Conservation (phyloP, 352 stramenopile species). For the Phytophthora sansomeana region DNA sequence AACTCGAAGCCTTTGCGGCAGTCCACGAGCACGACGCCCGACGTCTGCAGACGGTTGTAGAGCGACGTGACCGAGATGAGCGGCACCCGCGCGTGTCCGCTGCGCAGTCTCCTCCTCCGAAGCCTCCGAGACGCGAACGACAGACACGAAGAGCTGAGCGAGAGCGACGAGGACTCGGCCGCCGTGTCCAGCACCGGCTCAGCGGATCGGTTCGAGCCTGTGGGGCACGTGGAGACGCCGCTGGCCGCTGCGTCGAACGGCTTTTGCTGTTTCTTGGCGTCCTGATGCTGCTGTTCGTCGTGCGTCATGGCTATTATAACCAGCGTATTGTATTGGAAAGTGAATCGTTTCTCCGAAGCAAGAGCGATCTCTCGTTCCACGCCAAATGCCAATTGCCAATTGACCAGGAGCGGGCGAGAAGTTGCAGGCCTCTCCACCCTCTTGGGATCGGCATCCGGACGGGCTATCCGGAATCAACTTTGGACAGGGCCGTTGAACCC, state of each 20-base stretch:
- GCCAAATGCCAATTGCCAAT: slow-evolving; percentile 40
- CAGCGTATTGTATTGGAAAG: background rate
- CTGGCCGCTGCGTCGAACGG: slow-evolving; percentile 37
- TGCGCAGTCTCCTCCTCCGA: slow-evolving; percentile 34
- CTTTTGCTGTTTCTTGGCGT: slow-evolving; percentile 31
- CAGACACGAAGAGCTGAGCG: slow-evolving; percentile 29
- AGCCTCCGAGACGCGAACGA: slow-evolving; percentile 39
- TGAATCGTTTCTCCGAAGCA: background rate
- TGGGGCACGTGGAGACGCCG: slow-evolving; percentile 33
- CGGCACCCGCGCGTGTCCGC: slow-evolving; percentile 49
- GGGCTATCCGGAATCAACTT: slow-evolving; percentile 14
- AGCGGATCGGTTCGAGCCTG: slow-evolving; percentile 34
- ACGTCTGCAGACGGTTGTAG: slow-evolving; percentile 80
- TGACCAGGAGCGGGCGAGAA: slow-evolving; percentile 23
- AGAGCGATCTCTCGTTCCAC: background rate
- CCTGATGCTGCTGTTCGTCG: slow-evolving; percentile 21
- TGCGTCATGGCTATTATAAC: slow-evolving; percentile 14
- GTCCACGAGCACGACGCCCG: slow-evolving; percentile 70
- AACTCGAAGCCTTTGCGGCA: slow-evolving; percentile 68
- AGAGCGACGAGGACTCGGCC: slow-evolving; percentile 15
- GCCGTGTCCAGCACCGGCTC: slow-evolving; percentile 21
- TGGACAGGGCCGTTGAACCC: background rate
- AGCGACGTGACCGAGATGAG: slow-evolving; percentile 70
- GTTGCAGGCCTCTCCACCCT: slow-evolving; percentile 20
- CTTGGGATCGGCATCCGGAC: slow-evolving; percentile 9